These are phyloP conservation scores for Lactarius deliciosus DNA, from an alignment of 768 basidiomycete species.

Conservation along the genomic window DNA sequence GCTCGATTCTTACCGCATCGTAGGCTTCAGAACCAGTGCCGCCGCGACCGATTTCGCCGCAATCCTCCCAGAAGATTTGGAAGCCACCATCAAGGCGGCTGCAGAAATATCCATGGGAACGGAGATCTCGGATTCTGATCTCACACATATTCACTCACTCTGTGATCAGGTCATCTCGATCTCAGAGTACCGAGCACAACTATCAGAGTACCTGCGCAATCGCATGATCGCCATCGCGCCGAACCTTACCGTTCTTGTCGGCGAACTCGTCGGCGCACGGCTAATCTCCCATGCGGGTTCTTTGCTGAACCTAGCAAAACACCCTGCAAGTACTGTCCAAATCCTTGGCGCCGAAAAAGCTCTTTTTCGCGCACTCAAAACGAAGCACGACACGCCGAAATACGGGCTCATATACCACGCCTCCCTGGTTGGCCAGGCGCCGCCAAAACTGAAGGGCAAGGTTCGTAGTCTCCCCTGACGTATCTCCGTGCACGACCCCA, in stretches of 20 bases:
- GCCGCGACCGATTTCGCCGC: slow-evolving; percentile 79
- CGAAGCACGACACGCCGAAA: slow-evolving; percentile 95
- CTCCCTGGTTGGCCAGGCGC: slow-evolving; percentile 94
- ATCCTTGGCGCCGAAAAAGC: slow-evolving; percentile 79
- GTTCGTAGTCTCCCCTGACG: slow-evolving; percentile 39
- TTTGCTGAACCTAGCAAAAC: slow-evolving; percentile 67
- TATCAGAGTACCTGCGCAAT: slow-evolving; percentile 95
- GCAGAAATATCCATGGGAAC: slow-evolving; percentile 99
- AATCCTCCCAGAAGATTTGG: slow-evolving; percentile 96
- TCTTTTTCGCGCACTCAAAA: slow-evolving; percentile 72
- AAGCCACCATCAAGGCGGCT: slow-evolving; percentile 90
- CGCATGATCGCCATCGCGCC: slow-evolving; percentile 98
- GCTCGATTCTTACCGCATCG: slow-evolving; percentile 3
- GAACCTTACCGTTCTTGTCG: slow-evolving; percentile 85
- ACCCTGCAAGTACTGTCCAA: slow-evolving; percentile 77
- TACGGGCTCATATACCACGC: slow-evolving; percentile 99
- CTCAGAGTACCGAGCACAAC: slow-evolving; percentile 89
- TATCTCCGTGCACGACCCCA: not conserved
- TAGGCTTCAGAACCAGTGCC: slow-evolving; percentile 95
- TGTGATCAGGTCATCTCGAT: slow-evolving; percentile 99
- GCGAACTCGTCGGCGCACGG: slow-evolving; percentile 73
- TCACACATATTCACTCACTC: slow-evolving; percentile 93
- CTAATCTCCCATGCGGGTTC: slow-evolving; percentile 76
- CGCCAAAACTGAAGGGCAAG: slow-evolving; percentile 98
- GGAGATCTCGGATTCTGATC: slow-evolving; percentile 96